phyloP scores from a whole-genome alignment of 2,329 filamentous ascomycete species.

The Alternaria postmessia region DNA sequence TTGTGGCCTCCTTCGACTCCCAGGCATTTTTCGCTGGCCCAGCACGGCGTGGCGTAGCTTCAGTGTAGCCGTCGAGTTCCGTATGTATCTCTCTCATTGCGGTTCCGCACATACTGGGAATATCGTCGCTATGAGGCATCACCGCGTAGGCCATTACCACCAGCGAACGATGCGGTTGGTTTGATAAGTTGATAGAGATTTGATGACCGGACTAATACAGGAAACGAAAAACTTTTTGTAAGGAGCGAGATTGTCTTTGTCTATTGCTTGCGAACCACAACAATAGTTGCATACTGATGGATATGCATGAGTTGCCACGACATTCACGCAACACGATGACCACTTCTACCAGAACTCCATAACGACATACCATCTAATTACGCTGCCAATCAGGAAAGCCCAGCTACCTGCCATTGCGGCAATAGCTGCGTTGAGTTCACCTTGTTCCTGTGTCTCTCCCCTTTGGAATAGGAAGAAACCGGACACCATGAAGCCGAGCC shows the following conservation, averaged over 20 bases:
- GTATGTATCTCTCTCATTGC: background rate
- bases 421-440: slow-evolving; percentile 19
- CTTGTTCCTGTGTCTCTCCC: slow-evolving; percentile 2
- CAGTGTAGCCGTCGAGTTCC: background rate
- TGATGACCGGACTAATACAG: background rate
- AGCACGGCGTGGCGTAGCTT: background rate
- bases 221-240: background rate
- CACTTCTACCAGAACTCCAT: slow-evolving; percentile 14
- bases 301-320: background rate
- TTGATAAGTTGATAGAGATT: background rate
- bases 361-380: slow-evolving; percentile 37
- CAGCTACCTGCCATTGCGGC: slow-evolving; percentile 35
- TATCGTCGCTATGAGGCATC: background rate
- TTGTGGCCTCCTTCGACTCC: background rate
- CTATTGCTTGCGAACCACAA: background rate
- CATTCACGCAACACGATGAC: background rate
- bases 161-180: background rate
- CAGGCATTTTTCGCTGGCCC: background rate
- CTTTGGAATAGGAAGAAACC: slow-evolving; percentile 34
- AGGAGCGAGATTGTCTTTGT: background rate
- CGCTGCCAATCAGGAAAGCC: slow-evolving; percentile 38
- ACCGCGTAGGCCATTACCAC: background rate
- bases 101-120: background rate
- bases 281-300: background rate
- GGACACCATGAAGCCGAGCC: slow-evolving; percentile 40